Evolutionary conservation across 2,329 filamentous ascomycete species (phyloP).

Genomic region (Zymoseptoria ardabiliae): DNA sequence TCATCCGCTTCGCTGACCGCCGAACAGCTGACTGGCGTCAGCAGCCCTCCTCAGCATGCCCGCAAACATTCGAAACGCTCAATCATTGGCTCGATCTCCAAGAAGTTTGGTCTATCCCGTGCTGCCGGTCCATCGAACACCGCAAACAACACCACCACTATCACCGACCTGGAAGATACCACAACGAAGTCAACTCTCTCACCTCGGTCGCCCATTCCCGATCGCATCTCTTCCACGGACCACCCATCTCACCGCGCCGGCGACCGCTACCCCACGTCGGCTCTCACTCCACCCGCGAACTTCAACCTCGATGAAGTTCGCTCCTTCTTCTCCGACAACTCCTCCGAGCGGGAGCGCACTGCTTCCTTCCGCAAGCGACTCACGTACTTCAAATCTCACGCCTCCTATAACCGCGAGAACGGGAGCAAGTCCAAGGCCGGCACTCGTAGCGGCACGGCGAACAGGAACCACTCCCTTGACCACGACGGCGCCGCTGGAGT

Average conservation of each 20-base stretch:
- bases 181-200: slow-evolving; percentile 10
- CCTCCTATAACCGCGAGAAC: slow-evolving; percentile 4
- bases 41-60: slow-evolving; percentile 13
- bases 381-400: slow-evolving; percentile 17
- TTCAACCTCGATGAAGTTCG: slow-evolving; percentile 36
- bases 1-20: slow-evolving; percentile 25
- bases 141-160: background rate
- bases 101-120: slow-evolving; percentile 25
- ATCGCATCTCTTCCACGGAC: slow-evolving; percentile 9
- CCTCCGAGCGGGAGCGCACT: slow-evolving; percentile 26
- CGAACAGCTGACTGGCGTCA: slow-evolving; percentile 27
- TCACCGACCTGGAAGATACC: slow-evolving; percentile 8
- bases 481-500: background rate
- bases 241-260: slow-evolving; percentile 33
- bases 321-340: slow-evolving; percentile 39
- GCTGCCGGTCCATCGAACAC: slow-evolving; percentile 4
- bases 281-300: slow-evolving; percentile 36
- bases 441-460: slow-evolving; percentile 6
- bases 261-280: slow-evolving; percentile 44
- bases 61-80: slow-evolving; percentile 30
- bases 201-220: slow-evolving; percentile 10
- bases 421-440: slow-evolving; percentile 4
- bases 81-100: slow-evolving; percentile 30
- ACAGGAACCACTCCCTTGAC: slow-evolving; percentile 19
- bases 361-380: slow-evolving; percentile 32